phyloP scores from a whole-genome alignment of 1,139 yeast genomes.

The Starmera stellimalicola region DNA sequence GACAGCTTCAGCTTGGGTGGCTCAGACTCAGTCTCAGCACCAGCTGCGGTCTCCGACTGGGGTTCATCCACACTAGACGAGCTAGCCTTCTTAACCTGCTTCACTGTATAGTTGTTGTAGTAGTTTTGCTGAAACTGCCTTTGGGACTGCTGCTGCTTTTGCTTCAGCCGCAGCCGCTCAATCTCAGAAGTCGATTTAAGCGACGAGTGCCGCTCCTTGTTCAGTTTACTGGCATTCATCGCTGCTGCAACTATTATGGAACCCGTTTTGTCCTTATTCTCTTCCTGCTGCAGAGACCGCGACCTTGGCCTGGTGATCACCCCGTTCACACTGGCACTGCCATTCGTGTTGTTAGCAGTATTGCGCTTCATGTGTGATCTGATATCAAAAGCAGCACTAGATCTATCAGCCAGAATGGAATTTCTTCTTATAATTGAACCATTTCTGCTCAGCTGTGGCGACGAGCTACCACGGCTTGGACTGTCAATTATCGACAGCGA shows the following conservation, averaged over 20 bases:
- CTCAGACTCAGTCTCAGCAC: not conserved
- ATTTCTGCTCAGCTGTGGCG: not conserved
- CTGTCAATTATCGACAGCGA: not conserved
- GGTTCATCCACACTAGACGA: not conserved
- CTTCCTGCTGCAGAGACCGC: slow-evolving; percentile 11
- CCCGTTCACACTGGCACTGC: not conserved
- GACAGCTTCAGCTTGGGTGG: slow-evolving; percentile 4
- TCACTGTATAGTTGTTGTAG: not conserved
- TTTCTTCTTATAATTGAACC: slow-evolving; percentile 14
- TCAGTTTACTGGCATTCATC: slow-evolving; percentile 14
- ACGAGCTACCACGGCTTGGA: not conserved
- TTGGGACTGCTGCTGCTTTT: not conserved
- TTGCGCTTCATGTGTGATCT: slow-evolving; percentile 15
- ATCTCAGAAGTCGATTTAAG: slow-evolving; percentile 6
- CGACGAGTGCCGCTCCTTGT: slow-evolving; percentile 14
- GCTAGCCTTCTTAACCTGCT: not conserved
- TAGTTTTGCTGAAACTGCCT: not conserved
- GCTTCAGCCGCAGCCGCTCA: not conserved
- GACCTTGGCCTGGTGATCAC: slow-evolving; percentile 11
- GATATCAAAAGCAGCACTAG: slow-evolving; percentile 19
- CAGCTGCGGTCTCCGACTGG: not conserved
- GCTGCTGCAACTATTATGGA: slow-evolving; percentile 8
- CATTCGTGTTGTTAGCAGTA: not conserved
- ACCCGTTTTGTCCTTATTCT: slow-evolving; percentile 2
- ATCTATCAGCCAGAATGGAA: slow-evolving; percentile 13